Base-by-base conservation (phyloP, 805 yeast genomes). In the Priceomyces haplophilus region DNA sequence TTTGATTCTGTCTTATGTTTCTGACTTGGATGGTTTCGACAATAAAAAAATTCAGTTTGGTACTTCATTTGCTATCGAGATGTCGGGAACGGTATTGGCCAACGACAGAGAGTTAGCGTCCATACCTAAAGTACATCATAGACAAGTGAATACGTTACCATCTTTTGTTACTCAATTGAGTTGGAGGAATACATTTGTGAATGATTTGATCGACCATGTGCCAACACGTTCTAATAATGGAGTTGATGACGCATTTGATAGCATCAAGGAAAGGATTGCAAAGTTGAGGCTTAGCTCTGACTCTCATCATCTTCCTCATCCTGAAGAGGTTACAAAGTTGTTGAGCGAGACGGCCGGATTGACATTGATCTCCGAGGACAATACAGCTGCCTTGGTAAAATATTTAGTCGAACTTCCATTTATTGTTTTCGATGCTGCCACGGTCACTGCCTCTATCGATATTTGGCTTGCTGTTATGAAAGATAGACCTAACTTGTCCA, bases 61-160 rank as follows among this genome's bases (percentile, higher is more conserved):
- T 42, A 83, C 89, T 38, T 83, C 95, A 0, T 87, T 91, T 72
- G 98, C 99, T 0, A 67, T 90, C 44, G 93, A 87, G 50, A 77
- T 88, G 82, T 95, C 96, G 1, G 88, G 93, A 3, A 61, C 77
- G 3, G 75, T 88, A 10, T 65, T 82, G n/a, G 72, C 82, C 15
- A 73, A 72, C 21, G 95, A 88, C 53, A 67, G 82, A 34, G 93
- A 85, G 53, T 61, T 83, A 21, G 73, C 79, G 2, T 74, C 76
- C 34, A 67, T 81, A 32, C 58, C 74, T 1, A 60, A 54, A 39
- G 46, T 65, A 44, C 51, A 66, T 45, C 64, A 57, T 27, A 60
- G 60, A 47, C 67, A 65, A 27, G 75, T 77, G 43, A 73, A 80
- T 54, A 78, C 88, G 1, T 72, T 84, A 25, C 83, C 95, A 0